Evolutionary conservation across 805 yeast genomes (phyloP), one percentile per base, ranked within the genome.

Genomic region (Debaryomyces prosopidis): DNA sequence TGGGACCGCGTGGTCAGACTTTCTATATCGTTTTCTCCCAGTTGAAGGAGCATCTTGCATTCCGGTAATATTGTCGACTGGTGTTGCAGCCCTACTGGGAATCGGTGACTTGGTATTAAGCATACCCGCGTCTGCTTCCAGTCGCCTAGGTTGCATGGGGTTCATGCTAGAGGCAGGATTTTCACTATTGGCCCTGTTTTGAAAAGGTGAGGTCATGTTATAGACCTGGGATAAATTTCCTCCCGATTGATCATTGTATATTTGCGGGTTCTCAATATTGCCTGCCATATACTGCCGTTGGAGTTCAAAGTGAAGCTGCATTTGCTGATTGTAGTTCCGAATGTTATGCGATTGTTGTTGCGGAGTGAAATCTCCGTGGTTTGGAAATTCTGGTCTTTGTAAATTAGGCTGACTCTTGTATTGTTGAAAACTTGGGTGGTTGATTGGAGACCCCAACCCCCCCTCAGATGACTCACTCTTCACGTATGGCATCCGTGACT

Each of bases 1-100:
- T 3, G 65, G 65, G 7, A 57, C 43, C 2, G 61, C 60, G 46
- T 59, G 63, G 49, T 66, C 69, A 0, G 67, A 52, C 36, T 59
- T 59, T 45, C 70, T 55, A 3, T 57, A 46, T 39, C 66, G 54
- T 45, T 63, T 65, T n/a, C 62, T 49, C 38, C 42, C 34, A 36
- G 42, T 27, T 9, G 32, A 33, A 5, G 23, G 39, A 23, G 42
- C n/a, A 28, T 45, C 36, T 20, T 27, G 30, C 33, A 39, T 16
- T 36, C 46, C 31, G 45, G 39, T 14, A 12, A 38, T 37, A 39
- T 27, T 34, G 18, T 47, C 45, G 27, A 28, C 45, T 5, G 50
- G 50, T 14, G 45, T 43, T 28, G 37, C 34, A 7, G 41, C 35
- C 23, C 46, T 37, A 16, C 34, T 33, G 10, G 43, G 34, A 16